Conservation (phyloP, 148 eudicot genomes). For the Arctostaphylos glauca region DNA sequence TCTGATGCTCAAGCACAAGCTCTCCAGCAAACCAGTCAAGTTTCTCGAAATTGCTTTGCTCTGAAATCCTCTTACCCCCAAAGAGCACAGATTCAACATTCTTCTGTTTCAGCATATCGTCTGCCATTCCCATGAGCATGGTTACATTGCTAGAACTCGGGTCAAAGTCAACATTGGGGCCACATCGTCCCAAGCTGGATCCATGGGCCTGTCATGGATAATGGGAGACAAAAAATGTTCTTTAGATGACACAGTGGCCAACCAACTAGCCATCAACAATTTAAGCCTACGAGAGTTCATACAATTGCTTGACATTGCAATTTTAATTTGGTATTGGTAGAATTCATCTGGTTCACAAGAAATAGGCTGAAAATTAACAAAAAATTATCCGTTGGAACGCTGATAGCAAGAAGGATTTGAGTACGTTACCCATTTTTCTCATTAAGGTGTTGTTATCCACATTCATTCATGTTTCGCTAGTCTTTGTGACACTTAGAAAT, state of each 20-base stretch:
- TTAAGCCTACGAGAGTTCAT: too few relatives aligned
- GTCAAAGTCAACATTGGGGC: constrained; percentile 62
- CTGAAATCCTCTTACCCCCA: constrained; percentile 76
- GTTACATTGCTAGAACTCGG: constrained; percentile 74
- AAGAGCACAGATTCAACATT: constrained; percentile 84
- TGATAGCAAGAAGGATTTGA: too few relatives aligned
- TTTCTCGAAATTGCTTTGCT: constrained; percentile 76
- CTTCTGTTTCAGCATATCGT: constrained; percentile 91
- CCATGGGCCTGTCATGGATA: constrained; percentile 69
- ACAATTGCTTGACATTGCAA: too few relatives aligned
- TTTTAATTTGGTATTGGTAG: too few relatives aligned
- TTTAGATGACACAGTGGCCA: neutral
- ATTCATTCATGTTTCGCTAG: too few relatives aligned
- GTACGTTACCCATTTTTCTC: too few relatives aligned
- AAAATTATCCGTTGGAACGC: too few relatives aligned
- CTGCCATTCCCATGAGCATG: constrained; percentile 57
- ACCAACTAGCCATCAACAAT: too few relatives aligned
- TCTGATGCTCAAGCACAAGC: constrained; percentile 86
- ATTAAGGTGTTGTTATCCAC: too few relatives aligned
- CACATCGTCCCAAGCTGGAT: constrained; percentile 54
- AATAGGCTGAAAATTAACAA: too few relatives aligned
- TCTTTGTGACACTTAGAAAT: too few relatives aligned
- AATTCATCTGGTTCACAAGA: too few relatives aligned
- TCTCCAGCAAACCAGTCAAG: constrained; percentile 92
- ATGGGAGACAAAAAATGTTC: neutral